phyloP scores from a whole-genome alignment of 2,329 filamentous ascomycete genomes.

The Hawksworthiomyces lignivorus region DNA sequence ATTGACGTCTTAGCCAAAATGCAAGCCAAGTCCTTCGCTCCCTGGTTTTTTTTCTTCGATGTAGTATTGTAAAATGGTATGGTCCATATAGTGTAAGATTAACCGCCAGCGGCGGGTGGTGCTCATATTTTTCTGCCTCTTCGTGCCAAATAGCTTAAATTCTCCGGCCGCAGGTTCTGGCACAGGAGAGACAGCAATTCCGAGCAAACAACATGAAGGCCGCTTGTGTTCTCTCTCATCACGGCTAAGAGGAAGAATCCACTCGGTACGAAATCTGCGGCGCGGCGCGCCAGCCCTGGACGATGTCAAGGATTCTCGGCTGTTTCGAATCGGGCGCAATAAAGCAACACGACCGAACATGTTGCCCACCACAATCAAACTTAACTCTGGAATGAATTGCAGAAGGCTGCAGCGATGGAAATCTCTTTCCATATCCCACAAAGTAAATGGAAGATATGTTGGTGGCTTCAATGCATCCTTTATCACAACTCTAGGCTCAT shows the following conservation, averaged over 20 bases:
- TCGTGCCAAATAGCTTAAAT: constrained; percentile 15
- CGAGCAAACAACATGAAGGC: constrained; percentile 49
- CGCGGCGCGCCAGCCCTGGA: constrained; percentile 13
- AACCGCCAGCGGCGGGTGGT: constrained; percentile 52
- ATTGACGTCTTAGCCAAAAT: not conserved
- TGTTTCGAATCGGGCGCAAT: constrained; percentile 46
- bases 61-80: constrained; percentile 64
- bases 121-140: constrained; percentile 7
- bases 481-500: constrained; percentile 17
- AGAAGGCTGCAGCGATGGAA: constrained; percentile 51
- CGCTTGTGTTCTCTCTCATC: constrained; percentile 39
- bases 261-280: constrained; percentile 45
- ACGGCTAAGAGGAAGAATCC: constrained; percentile 37
- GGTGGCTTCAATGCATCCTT: constrained; percentile 26
- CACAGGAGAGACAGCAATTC: constrained; percentile 60
- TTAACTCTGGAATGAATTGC: constrained; percentile 59
- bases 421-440: constrained; percentile 24
- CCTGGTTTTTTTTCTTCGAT: constrained; percentile 26
- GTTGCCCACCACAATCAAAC: constrained; percentile 59
- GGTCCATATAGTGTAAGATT: constrained; percentile 64
- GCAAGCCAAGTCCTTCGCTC: not conserved
- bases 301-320: constrained; percentile 7
- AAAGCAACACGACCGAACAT: constrained; percentile 59
- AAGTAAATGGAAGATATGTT: constrained; percentile 16
- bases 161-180: constrained; percentile 34